Evolutionary conservation across 2,329 filamentous ascomycete genomes (phyloP).

Genomic region (Paracoccidioides brasiliensis): DNA sequence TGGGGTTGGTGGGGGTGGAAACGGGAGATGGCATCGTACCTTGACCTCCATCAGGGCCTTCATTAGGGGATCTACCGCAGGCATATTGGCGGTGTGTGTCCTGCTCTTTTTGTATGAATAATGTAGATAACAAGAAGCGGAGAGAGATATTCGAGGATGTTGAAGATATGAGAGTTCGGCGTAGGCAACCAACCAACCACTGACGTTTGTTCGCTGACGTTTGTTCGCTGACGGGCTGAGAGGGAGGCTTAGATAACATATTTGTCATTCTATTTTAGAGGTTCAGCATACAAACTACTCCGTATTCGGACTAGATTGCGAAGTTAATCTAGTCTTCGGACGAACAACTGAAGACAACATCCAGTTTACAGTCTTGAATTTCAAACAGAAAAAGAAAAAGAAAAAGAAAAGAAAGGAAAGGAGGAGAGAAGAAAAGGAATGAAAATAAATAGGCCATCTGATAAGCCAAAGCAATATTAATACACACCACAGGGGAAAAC

Average conservation of each 20-base stretch:
- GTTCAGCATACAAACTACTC: background rate
- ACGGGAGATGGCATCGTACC: background rate
- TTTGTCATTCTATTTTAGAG: background rate
- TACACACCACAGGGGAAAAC: too few relatives aligned
- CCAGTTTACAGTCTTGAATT: too few relatives aligned
- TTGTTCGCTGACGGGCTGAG: background rate
- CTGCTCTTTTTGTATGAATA: background rate
- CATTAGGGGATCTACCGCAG: slow-evolving; percentile 1
- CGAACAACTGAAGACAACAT: too few relatives aligned
- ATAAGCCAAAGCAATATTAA: too few relatives aligned
- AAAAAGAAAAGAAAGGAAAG: too few relatives aligned
- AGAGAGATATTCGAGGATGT: background rate
- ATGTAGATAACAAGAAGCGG: too few relatives aligned
- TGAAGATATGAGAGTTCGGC: background rate
- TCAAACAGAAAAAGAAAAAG: too few relatives aligned
- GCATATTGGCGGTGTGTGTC: background rate
- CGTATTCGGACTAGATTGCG: background rate
- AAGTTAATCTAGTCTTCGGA: background rate
- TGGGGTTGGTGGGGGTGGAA: background rate
- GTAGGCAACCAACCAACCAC: background rate
- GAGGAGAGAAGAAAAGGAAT: too few relatives aligned
- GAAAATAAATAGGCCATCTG: too few relatives aligned
- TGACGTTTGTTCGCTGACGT: background rate
- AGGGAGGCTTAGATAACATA: background rate
- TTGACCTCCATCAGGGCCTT: slow-evolving; percentile 5